phyloP scores from a whole-genome alignment of 2,329 filamentous ascomycete genomes.

The Talaromyces sp. region DNA sequence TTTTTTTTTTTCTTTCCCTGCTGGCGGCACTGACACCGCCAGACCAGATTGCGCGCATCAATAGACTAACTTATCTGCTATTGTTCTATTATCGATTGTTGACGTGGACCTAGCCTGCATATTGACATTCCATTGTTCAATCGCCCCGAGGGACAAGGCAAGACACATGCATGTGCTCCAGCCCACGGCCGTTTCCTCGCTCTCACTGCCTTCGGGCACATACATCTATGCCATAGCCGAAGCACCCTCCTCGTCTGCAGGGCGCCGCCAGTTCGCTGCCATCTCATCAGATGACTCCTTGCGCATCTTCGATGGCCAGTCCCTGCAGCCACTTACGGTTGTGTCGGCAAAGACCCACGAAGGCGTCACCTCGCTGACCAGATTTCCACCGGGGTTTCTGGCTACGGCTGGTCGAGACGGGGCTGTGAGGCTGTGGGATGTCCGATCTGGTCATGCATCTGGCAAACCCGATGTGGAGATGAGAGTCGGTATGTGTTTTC shows the following conservation, averaged over 20 bases:
- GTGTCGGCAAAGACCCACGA: constrained; percentile 25
- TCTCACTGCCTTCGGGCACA: constrained; percentile 33
- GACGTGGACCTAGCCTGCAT: not conserved
- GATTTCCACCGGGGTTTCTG: constrained; percentile 21
- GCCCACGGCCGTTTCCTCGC: constrained; percentile 28
- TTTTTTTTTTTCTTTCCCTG: not conserved
- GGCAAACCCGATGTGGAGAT: constrained; percentile 25
- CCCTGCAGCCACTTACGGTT: constrained; percentile 26
- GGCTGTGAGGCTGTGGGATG: constrained; percentile 38
- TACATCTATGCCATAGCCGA: constrained; percentile 39
- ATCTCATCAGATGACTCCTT: constrained; percentile 44
- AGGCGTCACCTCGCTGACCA: constrained; percentile 34
- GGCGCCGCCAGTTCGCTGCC: constrained; percentile 27
- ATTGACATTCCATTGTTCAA: not conserved
- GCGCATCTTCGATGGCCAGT: constrained; percentile 33
- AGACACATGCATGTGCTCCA: constrained; percentile 28
- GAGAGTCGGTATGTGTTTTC: constrained; percentile 24
- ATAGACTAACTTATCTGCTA: not conserved
- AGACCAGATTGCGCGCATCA: not conserved
- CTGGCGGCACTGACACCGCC: not conserved
- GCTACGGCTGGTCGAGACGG: constrained; percentile 37
- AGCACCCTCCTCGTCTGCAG: constrained; percentile 13
- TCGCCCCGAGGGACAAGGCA: not conserved
- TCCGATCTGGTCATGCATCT: constrained; percentile 23
- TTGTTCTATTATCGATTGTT: not conserved